A percentile compares a stretch with the other conserved stretches of the same genome.
These are phyloP conservation scores for Ensete glaucum DNA, from an alignment of 176 grass and related monocot species.

Conservation along the genomic window DNA sequence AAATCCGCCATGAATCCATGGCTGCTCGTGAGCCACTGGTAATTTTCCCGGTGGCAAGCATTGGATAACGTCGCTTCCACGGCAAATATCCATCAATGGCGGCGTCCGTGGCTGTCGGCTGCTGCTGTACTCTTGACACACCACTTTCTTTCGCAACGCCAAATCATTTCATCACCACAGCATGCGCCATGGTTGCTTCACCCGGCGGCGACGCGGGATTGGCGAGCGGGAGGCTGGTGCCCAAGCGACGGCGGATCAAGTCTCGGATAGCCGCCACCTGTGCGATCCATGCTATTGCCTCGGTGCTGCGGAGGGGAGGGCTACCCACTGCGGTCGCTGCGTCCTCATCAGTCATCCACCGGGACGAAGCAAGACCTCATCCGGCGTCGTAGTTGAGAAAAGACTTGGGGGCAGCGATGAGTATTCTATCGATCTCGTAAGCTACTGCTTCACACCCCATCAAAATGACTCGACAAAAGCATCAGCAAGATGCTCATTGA, in stretches of 20 bases:
- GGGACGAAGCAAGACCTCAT: not conserved
- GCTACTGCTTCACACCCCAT: not conserved
- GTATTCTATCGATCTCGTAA: too few species aligned
- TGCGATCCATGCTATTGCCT: too few species aligned
- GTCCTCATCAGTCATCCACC: not conserved
- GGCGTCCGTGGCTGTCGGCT: too few species aligned
- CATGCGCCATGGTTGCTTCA: not conserved
- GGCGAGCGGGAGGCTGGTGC: not conserved
- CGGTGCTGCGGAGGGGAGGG: too few species aligned
- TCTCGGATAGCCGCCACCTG: not conserved
- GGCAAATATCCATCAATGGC: too few species aligned
- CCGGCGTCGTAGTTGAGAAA: not conserved
- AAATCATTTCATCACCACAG: too few species aligned
- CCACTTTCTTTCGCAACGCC: too few species aligned
- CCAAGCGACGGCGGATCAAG: conserved; percentile 2
- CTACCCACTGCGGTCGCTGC: not conserved
- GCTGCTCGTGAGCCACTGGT: too few species aligned
- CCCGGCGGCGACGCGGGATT: not conserved
- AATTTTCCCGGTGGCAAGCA: too few species aligned
- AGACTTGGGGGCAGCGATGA: not conserved
- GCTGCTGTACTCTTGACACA: too few species aligned
- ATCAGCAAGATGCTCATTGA: conserved; percentile 42
- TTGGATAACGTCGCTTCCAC: too few species aligned
- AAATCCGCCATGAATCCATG: not conserved
- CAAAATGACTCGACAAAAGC: conserved; percentile 18